A percentile compares a stretch with the other conserved stretches of the same genome.
phyloP scores from a whole-genome alignment of 495 filamentous ascomycete species.

The Aspergillus sclerotioniger region DNA sequence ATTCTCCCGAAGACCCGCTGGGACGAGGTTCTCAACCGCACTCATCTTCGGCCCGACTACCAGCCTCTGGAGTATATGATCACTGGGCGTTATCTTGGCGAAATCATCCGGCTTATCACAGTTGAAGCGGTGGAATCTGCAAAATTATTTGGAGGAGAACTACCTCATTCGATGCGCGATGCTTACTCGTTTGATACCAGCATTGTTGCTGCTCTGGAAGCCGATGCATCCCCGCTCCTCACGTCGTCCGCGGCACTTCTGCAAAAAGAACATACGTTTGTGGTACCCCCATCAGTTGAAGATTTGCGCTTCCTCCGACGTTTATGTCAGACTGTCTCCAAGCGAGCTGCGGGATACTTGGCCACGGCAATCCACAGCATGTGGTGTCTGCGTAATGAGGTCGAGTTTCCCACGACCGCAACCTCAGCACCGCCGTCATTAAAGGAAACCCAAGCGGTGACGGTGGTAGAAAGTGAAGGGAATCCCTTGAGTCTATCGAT shows the following conservation, averaged over 20 bases:
- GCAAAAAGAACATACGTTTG: slow-evolving; percentile 50
- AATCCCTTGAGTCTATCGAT: slow-evolving; percentile 40
- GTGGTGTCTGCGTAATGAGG: slow-evolving; percentile 53
- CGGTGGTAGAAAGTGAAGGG: slow-evolving; percentile 38
- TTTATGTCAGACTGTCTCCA: slow-evolving; percentile 53
- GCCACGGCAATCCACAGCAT: slow-evolving; percentile 65
- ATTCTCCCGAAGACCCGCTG: slow-evolving; percentile 69
- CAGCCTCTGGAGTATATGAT: slow-evolving; percentile 92
- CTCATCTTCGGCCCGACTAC: slow-evolving; percentile 73
- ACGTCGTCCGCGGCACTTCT: slow-evolving; percentile 46
- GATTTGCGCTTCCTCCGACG: slow-evolving; percentile 58
- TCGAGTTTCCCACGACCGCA: slow-evolving; percentile 34
- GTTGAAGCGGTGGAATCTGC: slow-evolving; percentile 60
- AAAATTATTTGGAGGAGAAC: slow-evolving; percentile 47
- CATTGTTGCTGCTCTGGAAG: slow-evolving; percentile 57
- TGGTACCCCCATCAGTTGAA: slow-evolving; percentile 38
- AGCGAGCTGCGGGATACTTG: slow-evolving; percentile 61
- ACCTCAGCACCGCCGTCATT: slow-evolving; percentile 23
- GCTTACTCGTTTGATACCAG: slow-evolving; percentile 70
- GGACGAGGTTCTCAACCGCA: slow-evolving; percentile 68
- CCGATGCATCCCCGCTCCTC: slow-evolving; percentile 47
- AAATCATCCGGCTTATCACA: slow-evolving; percentile 74
- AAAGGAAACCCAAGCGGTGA: slow-evolving; percentile 41
- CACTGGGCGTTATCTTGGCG: slow-evolving; percentile 79
- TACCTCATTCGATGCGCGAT: slow-evolving; percentile 60